Conservation (phyloP, 345 rosid species). For the Lepidium aucheri region DNA sequence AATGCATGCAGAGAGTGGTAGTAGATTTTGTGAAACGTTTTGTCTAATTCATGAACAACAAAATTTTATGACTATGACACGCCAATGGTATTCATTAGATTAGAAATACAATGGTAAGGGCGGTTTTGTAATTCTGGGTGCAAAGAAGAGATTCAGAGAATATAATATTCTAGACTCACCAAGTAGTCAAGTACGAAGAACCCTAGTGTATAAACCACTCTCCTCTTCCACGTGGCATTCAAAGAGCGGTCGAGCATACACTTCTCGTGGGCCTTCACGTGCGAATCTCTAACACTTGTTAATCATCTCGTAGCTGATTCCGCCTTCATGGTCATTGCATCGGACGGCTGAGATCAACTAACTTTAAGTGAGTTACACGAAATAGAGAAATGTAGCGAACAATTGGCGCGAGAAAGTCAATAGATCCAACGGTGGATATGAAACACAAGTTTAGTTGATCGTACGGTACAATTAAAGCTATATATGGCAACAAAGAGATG, state of each 20-base stretch:
- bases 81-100: no score
- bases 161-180: not conserved
- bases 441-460: slow-evolving; percentile 1
- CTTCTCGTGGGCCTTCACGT: slow-evolving; percentile 31
- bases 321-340: slow-evolving; percentile 30
- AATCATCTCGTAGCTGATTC: slow-evolving; percentile 13
- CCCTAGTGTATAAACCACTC: slow-evolving; percentile 8
- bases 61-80: no score
- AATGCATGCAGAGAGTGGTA: not conserved
- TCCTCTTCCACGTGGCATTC: slow-evolving; percentile 24
- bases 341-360: slow-evolving; percentile 27
- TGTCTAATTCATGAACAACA: not conserved
- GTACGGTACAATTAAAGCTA: not conserved
- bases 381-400: not conserved
- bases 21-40: not conserved
- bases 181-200: not conserved
- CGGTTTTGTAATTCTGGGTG: no score
- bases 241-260: slow-evolving; percentile 8
- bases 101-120: no score
- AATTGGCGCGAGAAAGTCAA: not conserved
- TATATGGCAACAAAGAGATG: slow-evolving; percentile 7
- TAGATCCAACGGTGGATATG: slow-evolving; percentile 6
- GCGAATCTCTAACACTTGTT: slow-evolving; percentile 32
- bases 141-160: not conserved
- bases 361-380: slow-evolving; percentile 2